phyloP scores from a whole-genome alignment of 2,329 filamentous ascomycete genomes.

The Xylariaceae sp. region DNA sequence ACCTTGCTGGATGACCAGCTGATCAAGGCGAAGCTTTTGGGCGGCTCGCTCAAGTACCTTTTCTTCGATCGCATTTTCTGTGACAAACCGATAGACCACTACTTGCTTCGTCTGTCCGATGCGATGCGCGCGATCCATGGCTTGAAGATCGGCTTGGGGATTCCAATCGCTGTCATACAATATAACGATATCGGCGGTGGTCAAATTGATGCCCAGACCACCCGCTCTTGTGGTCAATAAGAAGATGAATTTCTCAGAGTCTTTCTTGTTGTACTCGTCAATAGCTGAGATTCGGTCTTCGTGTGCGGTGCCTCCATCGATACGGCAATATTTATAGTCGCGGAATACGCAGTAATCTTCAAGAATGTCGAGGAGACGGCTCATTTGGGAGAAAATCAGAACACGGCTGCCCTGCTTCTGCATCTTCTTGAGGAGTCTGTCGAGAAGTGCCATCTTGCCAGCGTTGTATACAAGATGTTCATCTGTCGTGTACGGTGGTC shows the following conservation, averaged over 20 bases:
- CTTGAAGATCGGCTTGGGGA: slow-evolving; percentile 94
- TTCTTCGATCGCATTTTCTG: slow-evolving; percentile 96
- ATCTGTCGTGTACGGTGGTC: slow-evolving; percentile 95
- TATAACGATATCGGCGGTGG: slow-evolving; percentile 89
- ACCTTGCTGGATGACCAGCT: slow-evolving; percentile 96
- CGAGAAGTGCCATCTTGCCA: slow-evolving; percentile 95
- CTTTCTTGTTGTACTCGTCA: slow-evolving; percentile 96
- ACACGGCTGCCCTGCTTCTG: slow-evolving; percentile 85
- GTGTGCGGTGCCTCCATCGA: slow-evolving; percentile 93
- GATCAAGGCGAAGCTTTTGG: slow-evolving; percentile 92
- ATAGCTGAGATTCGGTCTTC: slow-evolving; percentile 97
- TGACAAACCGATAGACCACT: slow-evolving; percentile 92
- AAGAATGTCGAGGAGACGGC: slow-evolving; percentile 89
- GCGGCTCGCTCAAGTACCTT: slow-evolving; percentile 96
- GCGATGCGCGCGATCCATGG: slow-evolving; percentile 97
- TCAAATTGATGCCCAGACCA: slow-evolving; percentile 94
- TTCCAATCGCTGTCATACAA: slow-evolving; percentile 99
- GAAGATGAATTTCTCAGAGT: slow-evolving; percentile 94
- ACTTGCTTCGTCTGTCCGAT: slow-evolving; percentile 99
- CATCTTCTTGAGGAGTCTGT: slow-evolving; percentile 82
- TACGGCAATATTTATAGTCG: slow-evolving; percentile 92
- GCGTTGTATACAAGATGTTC: slow-evolving; percentile 92
- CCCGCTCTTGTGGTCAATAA: slow-evolving; percentile 91
- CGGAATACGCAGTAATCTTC: slow-evolving; percentile 98
- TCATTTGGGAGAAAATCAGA: slow-evolving; percentile 99